Base-by-base conservation (phyloP, 2,329 filamentous ascomycete genomes). In the Sarocladium brachiariae region DNA sequence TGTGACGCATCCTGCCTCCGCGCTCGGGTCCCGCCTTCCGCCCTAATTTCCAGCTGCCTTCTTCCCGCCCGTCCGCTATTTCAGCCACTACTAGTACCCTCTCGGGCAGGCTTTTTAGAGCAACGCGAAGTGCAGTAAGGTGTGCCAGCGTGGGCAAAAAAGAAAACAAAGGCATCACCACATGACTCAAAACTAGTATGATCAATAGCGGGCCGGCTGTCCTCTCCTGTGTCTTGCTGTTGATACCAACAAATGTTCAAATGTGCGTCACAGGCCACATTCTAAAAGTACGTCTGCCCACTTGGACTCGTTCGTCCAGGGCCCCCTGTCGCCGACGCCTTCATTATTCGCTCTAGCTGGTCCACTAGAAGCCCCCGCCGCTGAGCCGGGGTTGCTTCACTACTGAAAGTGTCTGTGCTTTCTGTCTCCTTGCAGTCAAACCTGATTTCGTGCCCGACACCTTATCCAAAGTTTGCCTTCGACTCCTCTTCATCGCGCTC, bases 361-460 rank as follows among this genome's bases (percentile, higher is more conserved):
- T 47, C 27, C 25, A 47, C 27, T 9, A 16, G 9, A n/a, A 14
- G 25, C 25, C 43, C 43, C 43, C 43, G 27, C 43, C 27, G 43
- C 21, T 10, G 24, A 23, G 21, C 43, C 27, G 43, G 43, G 43
- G 43, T 33, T 25, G 43, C 27, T 47, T 47, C 43, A 18, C 4
- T 33, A 9, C 16, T 14, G 16, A 25, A n/a, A 31, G 43, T 19
- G 43, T 47, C 43, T 33, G 43, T 47, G 43, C 43, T 47, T 33
- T 14, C 27, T 30, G 7, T 14, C 43, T 47, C 43, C 43, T 47
- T 47, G 25, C 43, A 47, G 43, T 19, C 27, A 47, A 47, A 47
- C 43, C 43, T 47, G 43, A 47, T 47, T 47, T 47, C 43, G 27
- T 23, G 39, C 39, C 39, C 39, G 27, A 27, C 27, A 43, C 39